Base-by-base conservation (phyloP, 2,329 filamentous ascomycete species). In the Verticillium dahliae region DNA sequence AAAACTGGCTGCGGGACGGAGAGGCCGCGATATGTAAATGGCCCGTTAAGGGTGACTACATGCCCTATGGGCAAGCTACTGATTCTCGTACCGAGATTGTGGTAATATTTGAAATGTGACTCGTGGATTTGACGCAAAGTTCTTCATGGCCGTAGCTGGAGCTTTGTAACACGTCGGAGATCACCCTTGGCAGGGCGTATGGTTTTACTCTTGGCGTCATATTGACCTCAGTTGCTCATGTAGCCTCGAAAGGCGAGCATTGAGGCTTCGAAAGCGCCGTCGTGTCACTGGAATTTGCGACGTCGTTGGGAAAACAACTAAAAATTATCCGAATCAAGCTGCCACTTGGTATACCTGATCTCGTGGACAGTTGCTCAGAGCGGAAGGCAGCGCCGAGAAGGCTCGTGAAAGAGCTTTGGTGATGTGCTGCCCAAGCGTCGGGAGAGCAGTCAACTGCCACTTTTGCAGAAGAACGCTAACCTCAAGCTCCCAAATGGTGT, bases 141-240 rank as follows among this genome's bases (percentile, higher is more conserved):
- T 85, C 83, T 75, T 92, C 90, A 90, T 87, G 73, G 89, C 88
- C 78, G 78, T 75, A 76, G 86, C 87, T 90, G 83, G 84, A 79
- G 90, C 81, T 85, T 86, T 92, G 91, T 91, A 94, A 93, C 90
- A 94, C 90, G 89, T 91, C 86, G 87, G 90, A 92, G 90, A 83
- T 91, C 87, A 89, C 87, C 86, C 88, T 91, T 91, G 89, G 89
- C 88, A 91, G 89, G 86, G 87, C 83, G 82, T 87, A 87, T 78
- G 82, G 83, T 79, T 89, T 83, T 81, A 73, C 72, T 94, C 80
- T 94, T 85, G 91, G 90, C 90, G 85, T 78, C 90, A 86, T 87
- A 87, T 93, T 94, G 91, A 94, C 90, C 92, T 82, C 90, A 73
- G 81, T 77, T 82, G 88, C 82, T 81, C 79, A 90, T 65, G 60